phyloP scores from a whole-genome alignment of 306 rosid genomes.

The Rosa chinensis region DNA sequence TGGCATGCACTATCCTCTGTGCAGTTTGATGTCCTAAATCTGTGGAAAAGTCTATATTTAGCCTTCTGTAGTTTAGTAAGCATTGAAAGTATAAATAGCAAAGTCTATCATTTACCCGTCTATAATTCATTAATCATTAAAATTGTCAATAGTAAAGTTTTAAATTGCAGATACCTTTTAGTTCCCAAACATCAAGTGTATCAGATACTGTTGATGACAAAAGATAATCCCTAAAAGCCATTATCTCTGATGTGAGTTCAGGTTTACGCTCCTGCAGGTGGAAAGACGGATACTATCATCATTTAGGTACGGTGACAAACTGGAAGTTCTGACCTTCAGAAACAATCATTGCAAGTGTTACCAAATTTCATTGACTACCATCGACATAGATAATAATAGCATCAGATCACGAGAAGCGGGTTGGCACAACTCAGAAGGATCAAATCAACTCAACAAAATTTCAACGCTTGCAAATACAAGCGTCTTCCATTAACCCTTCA shows the following conservation, averaged over 20 bases:
- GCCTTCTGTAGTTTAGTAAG: constrained; percentile 11
- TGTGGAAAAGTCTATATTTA: constrained; percentile 38
- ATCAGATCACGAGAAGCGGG: neutral
- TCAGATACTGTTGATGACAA: constrained; percentile 88
- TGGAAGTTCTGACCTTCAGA: neutral
- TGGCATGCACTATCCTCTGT: constrained; percentile 94
- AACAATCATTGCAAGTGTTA: neutral
- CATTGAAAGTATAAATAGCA: neutral
- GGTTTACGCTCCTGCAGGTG: constrained; percentile 83
- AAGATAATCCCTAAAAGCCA: constrained; percentile 93
- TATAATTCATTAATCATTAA: neutral
- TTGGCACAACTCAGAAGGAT: neutral
- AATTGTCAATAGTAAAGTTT: constrained; percentile 11
- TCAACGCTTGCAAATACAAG: neutral
- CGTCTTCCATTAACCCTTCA: neutral
- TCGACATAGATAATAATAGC: neutral
- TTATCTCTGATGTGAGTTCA: constrained; percentile 78
- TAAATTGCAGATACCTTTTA: constrained; percentile 62
- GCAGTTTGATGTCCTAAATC: constrained; percentile 98
- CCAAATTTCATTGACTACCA: neutral
- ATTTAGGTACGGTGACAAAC: neutral
- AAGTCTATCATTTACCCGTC: neutral
- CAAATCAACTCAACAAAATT: neutral
- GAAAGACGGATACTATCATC: neutral
- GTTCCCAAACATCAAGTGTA: constrained; percentile 97